Evolutionary conservation across 192 early-diverging fungal species (phyloP), one percentile per base, ranked within the genome.

Genomic region (Backusella tarrabulga): DNA sequence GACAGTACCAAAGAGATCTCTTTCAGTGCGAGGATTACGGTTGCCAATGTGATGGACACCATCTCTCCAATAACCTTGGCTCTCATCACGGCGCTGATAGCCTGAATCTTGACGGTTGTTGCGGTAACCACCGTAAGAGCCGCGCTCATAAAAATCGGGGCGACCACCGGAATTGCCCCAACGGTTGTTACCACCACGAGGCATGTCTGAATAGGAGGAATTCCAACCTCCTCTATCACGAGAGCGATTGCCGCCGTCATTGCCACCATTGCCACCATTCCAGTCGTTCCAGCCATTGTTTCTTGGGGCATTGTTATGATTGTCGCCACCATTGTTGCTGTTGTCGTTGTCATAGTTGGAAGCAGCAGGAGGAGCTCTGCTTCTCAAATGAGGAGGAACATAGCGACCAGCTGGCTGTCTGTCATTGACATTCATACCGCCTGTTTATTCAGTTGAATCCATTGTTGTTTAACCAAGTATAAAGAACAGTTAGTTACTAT

Each of bases 1-100:
- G 42, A 87, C 74, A 63, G 82, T 74, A 34, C 91, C 91, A 77
- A 89, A 97, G 35, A 99, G 88, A 79, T 95, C 92, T 21, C 81
- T 69, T 84, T 98, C 97, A 34, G 94, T 76, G 67, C 92, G 90
- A 74, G 89, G 88, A 86, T 96, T 94, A 75, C 90, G 88, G 79
- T 90, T 84, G 26, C 92, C 92, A 68, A 94, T 87, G 77, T 93
- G 88, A 77, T 94, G 93, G 83, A 89, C 91, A 82, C 93, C 95
- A 73, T 94, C 91, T 73, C 90, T 92, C 90, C 88, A 93, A 77
- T 87, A 83, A 46, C 91, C 91, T 60, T 83, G 81, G 42, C 76
- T 71, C 52, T 84, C 80, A 15, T 87, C 86, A 54, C 70, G 81
- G 29, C 87, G 85, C 71, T 79, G 80, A 46, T 82, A 73, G 41